phyloP scores from a whole-genome alignment of 169 alveolate genomes.

The Plasmodium relictum region DNA sequence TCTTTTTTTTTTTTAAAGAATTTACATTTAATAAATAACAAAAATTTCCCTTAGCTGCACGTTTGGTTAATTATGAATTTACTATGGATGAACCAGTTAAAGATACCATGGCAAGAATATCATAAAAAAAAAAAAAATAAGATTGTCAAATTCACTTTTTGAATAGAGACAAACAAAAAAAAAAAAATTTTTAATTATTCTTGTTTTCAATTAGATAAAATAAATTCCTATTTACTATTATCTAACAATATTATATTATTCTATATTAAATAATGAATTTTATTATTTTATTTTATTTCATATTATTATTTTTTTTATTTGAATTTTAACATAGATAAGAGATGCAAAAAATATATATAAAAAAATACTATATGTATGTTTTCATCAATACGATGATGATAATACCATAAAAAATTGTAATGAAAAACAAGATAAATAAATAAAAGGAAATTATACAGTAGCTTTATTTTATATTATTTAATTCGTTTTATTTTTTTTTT shows the following conservation, averaged over 20 bases:
- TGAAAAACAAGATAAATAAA: no score
- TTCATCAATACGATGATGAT: conserved; percentile 66
- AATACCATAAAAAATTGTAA: conserved; percentile 68
- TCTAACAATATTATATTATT: conserved; percentile 7
- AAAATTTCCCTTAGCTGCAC: conserved; percentile 10
- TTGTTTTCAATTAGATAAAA: no score
- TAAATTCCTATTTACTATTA: background rate
- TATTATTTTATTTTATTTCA: no score
- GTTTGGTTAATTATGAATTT: conserved; percentile 45
- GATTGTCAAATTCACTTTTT: no score
- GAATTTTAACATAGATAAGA: conserved; percentile 28
- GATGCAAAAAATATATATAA: conserved; percentile 60
- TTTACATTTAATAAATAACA: background rate
- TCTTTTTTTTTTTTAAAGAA: conserved; percentile 4
- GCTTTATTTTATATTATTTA: background rate
- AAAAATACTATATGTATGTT: conserved; percentile 48
- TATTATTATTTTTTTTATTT: conserved; percentile 13
- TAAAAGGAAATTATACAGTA: background rate
- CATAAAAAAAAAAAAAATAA: background rate
- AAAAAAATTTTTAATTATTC: no score
- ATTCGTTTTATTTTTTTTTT: conserved; percentile 26
- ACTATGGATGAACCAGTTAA: conserved; percentile 67
- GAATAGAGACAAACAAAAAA: no score
- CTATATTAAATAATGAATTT: no score
- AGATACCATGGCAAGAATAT: conserved; percentile 63